Conservation (phyloP, 345 rosid species). For the Kernera saxatilis region DNA sequence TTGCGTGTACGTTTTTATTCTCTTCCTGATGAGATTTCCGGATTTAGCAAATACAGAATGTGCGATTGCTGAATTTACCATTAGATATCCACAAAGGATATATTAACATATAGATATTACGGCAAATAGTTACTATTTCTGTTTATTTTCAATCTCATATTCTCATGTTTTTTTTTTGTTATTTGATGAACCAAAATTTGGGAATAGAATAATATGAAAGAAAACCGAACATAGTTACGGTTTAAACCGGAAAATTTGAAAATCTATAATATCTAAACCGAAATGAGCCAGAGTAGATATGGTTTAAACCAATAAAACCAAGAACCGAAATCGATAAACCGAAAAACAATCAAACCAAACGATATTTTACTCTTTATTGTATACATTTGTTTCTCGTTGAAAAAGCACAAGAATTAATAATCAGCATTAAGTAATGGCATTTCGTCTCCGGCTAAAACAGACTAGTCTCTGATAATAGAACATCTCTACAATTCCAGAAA, state of each 20-base stretch:
- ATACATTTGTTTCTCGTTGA: not conserved
- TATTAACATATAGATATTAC: no score
- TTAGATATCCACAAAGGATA: not conserved
- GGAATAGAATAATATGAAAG: not conserved
- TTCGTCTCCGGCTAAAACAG: not conserved
- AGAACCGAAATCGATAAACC: not conserved
- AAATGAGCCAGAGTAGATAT: not conserved
- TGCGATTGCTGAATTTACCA: not conserved
- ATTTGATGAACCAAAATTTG: not conserved
- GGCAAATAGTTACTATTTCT: no score
- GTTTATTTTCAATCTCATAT: no score
- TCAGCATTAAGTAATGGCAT: not conserved
- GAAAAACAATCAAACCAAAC: not conserved
- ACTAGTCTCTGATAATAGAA: not conserved
- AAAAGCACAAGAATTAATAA: not conserved
- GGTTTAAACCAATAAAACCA: not conserved
- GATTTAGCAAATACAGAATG: not conserved
- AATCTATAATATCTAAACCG: not conserved
- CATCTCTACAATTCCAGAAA: conserved; percentile 1
- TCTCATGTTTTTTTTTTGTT: not conserved
- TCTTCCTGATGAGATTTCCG: not conserved
- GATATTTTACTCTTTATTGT: not conserved
- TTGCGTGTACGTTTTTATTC: conserved; percentile 15
- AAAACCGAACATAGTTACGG: not conserved
- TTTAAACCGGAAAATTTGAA: not conserved